Evolutionary conservation across 371 early-diverging fungal species (phyloP), one percentile per base, ranked within the genome.

Genomic region (Rhizopus stolonifer): DNA sequence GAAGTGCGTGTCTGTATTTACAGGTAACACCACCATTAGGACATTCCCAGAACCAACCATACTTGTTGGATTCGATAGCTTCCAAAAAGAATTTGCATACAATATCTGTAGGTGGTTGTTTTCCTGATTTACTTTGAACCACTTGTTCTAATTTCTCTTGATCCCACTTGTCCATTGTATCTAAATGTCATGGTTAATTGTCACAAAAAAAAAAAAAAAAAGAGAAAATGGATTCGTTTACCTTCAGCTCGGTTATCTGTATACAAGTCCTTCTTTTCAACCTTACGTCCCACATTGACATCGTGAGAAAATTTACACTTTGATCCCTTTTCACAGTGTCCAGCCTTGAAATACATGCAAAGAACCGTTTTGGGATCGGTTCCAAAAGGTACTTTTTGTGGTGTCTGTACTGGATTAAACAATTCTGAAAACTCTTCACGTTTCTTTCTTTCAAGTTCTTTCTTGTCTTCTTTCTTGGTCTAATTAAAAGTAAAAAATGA

Each of bases 301-400:
- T 98, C 97, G 72, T 99, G 99, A 44, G 97, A 95, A 79, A 98
- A 99, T 83, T 99, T 99, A 86, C 99, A 99, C 65, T 88, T 87
- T 64, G 81, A 73, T 33, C 98, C 99, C 70, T 96, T 95, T 46
- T 83, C 82, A 75, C 99, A 99, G 46, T 77, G 75, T 8, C 98
- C 98, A 14, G 81, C 80, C 79, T 97, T 95, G 82, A 95, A 99
- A 65, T 87, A 90, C 40, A 82, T 76, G 74, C 99, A 99, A 25
- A 96, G 73, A 2, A 99, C 88, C 14, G 99, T 92, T 67, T 98
- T 98, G 39, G 99, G 99, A 70, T 99, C 95, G 8, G 94, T 94
- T 36, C 99, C 97, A 67, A 97, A 98, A 6, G 99, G 99, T 40
- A 99, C 97, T 73, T 98, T 99, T 70, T 96, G 99, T 54, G 82